phyloP scores from a whole-genome alignment of 768 basidiomycete genomes.

The Lentinula sp. region DNA sequence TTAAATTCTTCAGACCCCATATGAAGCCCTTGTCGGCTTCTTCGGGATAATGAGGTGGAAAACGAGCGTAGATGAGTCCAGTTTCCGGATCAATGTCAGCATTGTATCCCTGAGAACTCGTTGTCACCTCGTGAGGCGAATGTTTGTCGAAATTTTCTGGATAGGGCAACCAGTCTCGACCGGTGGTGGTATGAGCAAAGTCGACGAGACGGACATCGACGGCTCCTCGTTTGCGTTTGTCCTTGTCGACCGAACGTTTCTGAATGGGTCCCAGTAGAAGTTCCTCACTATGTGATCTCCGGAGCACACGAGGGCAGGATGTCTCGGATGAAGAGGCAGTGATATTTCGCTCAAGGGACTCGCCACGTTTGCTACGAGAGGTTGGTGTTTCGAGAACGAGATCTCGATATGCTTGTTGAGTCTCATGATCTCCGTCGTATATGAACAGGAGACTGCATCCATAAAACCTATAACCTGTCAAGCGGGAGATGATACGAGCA shows the following conservation, averaged over 20 bases:
- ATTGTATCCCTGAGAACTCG: constrained; percentile 70
- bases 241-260: constrained; percentile 56
- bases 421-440: constrained; percentile 91
- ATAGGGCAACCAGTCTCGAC: constrained; percentile 78
- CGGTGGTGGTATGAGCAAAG: constrained; percentile 98
- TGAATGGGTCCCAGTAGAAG: constrained; percentile 61
- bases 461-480: constrained; percentile 97
- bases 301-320: constrained; percentile 39
- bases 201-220: constrained; percentile 96
- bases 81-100: constrained; percentile 78
- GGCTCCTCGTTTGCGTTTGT: constrained; percentile 69
- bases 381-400: constrained; percentile 60
- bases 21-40: constrained; percentile 92
- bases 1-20: constrained; percentile 80
- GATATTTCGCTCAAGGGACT: constrained; percentile 61
- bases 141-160: constrained; percentile 36
- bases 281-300: constrained; percentile 79
- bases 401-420: constrained; percentile 68
- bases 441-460: constrained; percentile 95
- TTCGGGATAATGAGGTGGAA: constrained; percentile 20
- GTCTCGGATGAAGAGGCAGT: constrained; percentile 32
- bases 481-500: constrained; percentile 79
- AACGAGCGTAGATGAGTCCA: constrained; percentile 84
- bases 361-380: constrained; percentile 68
- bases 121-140: constrained; percentile 38